These are phyloP conservation scores for Cercospora sesami DNA, from an alignment of 2,329 filamentous ascomycete genomes.

Conservation along the genomic window DNA sequence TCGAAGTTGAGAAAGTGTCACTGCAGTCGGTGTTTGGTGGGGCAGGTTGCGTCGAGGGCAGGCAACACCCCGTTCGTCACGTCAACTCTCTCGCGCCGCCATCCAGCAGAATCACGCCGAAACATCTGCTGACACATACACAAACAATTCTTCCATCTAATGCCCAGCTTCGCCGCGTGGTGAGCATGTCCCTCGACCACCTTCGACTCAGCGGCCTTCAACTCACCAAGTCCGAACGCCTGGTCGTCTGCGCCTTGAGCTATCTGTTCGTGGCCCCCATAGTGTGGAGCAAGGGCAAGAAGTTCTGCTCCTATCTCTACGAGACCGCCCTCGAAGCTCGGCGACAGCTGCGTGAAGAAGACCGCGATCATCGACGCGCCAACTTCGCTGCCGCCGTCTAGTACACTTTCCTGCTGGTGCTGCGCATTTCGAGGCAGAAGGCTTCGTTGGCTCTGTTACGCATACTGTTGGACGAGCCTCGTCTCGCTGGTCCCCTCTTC, in stretches of 20 bases:
- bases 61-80: background rate
- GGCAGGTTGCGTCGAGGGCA: conserved; percentile 3
- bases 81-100: background rate
- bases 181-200: background rate
- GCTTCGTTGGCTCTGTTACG: background rate
- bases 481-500: background rate
- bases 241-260: conserved; percentile 37
- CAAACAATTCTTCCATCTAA: background rate
- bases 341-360: conserved; percentile 27
- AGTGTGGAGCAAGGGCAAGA: conserved; percentile 32
- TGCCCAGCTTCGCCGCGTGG: background rate
- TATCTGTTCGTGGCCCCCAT: conserved; percentile 38
- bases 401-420: conserved; percentile 1
- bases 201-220: conserved; percentile 35
- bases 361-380: conserved; percentile 13
- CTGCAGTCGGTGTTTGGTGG: conserved; percentile 1
- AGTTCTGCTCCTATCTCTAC: conserved; percentile 30
- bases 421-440: background rate
- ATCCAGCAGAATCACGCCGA: conserved; percentile 7
- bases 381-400: conserved; percentile 11
- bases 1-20: conserved; percentile 7
- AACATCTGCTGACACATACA: conserved; percentile 4
- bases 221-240: conserved; percentile 39
- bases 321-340: conserved; percentile 23
- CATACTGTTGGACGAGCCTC: background rate